These are phyloP conservation scores for Talinum fruticosum DNA, from an alignment of 148 eudicot genomes.

Conservation along the genomic window DNA sequence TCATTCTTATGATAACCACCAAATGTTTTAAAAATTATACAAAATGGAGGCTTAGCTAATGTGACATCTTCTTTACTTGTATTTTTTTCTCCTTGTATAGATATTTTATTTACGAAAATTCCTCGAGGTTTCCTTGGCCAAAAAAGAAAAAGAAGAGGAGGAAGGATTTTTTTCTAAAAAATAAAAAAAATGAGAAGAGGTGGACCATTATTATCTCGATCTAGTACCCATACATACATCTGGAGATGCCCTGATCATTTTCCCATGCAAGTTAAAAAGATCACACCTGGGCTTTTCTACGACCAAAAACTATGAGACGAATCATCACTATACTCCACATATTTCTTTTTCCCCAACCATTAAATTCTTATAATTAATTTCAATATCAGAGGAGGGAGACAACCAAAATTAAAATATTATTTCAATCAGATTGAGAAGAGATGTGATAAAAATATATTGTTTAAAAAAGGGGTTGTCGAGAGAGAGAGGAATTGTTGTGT, in stretches of 20 bases:
- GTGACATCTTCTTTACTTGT: background rate
- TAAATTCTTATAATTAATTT: background rate
- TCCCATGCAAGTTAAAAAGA: slow-evolving; percentile 21
- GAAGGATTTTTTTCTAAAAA: background rate
- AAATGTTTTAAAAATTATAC: background rate
- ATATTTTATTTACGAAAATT: background rate
- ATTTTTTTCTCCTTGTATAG: background rate
- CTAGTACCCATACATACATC: background rate
- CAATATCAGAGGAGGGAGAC: slow-evolving; percentile 5
- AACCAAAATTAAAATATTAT: slow-evolving; percentile 14
- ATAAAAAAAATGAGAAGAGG: background rate
- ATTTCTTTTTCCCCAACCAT: background rate
- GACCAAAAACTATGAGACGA: slow-evolving; percentile 32
- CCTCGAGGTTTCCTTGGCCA: background rate
- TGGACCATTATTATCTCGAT: background rate
- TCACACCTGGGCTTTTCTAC: slow-evolving; percentile 32
- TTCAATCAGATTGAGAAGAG: background rate
- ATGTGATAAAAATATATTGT: background rate
- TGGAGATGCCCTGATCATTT: slow-evolving; percentile 23
- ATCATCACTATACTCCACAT: slow-evolving; percentile 30
- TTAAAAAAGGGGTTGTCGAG: background rate
- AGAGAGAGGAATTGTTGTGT: background rate
- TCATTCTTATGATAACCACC: too few relatives aligned
- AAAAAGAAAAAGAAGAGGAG: slow-evolving; percentile 1
- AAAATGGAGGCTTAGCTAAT: background rate